A percentile compares a stretch with the other conserved stretches of the same genome.
Conservation (phyloP, 306 rosid genomes). For the Sicyos baderoa region DNA sequence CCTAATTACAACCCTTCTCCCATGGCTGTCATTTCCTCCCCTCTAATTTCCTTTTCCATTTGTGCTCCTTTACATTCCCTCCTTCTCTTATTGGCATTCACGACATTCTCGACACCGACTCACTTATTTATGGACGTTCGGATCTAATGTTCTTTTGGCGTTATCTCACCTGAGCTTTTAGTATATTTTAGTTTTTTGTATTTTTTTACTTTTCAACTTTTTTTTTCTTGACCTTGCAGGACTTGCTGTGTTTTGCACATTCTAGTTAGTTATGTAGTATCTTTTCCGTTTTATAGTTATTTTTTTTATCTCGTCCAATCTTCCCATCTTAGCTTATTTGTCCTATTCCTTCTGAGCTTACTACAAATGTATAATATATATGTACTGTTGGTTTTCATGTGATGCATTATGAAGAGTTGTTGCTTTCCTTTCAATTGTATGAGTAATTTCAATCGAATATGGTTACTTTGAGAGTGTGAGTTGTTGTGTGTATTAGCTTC, state of each 20-base stretch:
- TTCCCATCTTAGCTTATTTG: not conserved
- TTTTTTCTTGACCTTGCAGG: slow-evolving; percentile 21
- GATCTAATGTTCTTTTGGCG: not conserved
- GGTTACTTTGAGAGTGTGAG: not conserved
- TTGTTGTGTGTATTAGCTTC: not conserved
- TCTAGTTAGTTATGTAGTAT: too few species aligned
- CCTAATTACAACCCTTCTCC: too few species aligned
- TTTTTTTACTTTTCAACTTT: not conserved
- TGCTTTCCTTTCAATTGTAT: not conserved
- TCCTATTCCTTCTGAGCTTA: slow-evolving; percentile 14
- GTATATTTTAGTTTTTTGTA: not conserved
- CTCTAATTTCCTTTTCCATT: not conserved
- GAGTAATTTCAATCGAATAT: not conserved
- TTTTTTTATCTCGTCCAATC: slow-evolving; percentile 2
- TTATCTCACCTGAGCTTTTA: slow-evolving; percentile 13
- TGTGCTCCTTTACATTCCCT: not conserved
- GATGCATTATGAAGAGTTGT: not conserved
- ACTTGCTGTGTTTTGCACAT: not conserved
- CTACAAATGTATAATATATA: too few species aligned
- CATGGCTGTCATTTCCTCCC: too few species aligned
- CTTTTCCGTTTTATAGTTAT: too few species aligned
- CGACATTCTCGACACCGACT: not conserved
- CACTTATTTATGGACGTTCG: not conserved
- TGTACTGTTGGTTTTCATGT: too few species aligned
- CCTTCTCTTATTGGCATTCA: not conserved